Evolutionary conservation across 2,329 filamentous ascomycete genomes (phyloP).

Genomic region (Byssochlamys sp.): DNA sequence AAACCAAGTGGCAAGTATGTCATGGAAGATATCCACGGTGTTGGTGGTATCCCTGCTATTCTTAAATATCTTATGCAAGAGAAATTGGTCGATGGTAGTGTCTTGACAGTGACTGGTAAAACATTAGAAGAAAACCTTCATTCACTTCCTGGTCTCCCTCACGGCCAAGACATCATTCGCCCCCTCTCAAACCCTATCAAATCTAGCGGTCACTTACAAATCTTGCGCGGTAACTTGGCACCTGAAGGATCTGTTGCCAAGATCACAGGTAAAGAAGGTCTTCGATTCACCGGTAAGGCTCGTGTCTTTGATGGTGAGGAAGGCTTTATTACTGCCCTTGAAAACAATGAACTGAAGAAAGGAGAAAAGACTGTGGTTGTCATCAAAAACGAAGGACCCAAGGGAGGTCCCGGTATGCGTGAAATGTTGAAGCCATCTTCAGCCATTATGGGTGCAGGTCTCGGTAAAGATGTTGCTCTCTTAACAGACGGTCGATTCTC

Average conservation of each 20-base stretch:
- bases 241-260: conserved; percentile 63
- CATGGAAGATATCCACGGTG: conserved; percentile 48
- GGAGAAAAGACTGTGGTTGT: conserved; percentile 68
- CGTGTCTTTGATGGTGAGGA: conserved; percentile 63
- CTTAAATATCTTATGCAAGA: conserved; percentile 51
- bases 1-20: conserved; percentile 65
- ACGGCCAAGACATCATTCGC: conserved; percentile 60
- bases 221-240: conserved; percentile 59
- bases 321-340: conserved; percentile 57
- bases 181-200: conserved; percentile 62
- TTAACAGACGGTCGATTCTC: conserved; percentile 57
- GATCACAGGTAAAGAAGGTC: conserved; percentile 67
- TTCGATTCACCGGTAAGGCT: conserved; percentile 57
- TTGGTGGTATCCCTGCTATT: conserved; percentile 49
- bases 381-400: conserved; percentile 64
- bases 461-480: conserved; percentile 60
- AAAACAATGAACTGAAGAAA: conserved; percentile 60
- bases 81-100: conserved; percentile 49
- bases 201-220: conserved; percentile 60
- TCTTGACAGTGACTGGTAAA: conserved; percentile 52
- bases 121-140: conserved; percentile 51
- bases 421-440: conserved; percentile 66
- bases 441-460: conserved; percentile 65
- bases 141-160: conserved; percentile 53
- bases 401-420: conserved; percentile 63